Evolutionary conservation across 1,139 yeast genomes (phyloP), one percentile per base, ranked within the genome.

Genomic region (Kodamaea anthophila): DNA sequence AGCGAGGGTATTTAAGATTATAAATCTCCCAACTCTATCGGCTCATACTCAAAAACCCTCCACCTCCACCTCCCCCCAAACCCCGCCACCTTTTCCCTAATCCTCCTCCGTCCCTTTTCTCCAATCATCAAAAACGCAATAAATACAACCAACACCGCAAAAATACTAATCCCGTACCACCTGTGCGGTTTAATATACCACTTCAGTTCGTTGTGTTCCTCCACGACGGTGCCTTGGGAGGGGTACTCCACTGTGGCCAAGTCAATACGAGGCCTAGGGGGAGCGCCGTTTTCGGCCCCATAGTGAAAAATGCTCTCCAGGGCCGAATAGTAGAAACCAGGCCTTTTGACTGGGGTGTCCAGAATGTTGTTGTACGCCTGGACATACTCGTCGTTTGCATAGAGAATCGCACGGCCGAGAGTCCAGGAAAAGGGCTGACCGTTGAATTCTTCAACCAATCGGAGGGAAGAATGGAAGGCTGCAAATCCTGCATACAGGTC

Each of bases 381-480:
- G 9, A 55, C 48, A 33, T 62, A 65, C 38, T 64, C 71, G 37
- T 64, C 71, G 39, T 62, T 65, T 26, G 70, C 62, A 46, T 84
- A 84, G 15, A 85, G 51, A 4, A 84, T 52, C 3, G 93, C 94
- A 31, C 88, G 63, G 2, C 94, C 95, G 27, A 84, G 56, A 1
- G 94, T 83, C 95, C 95, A 85, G 1, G 91, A 74, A 37, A 82
- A 79, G 22, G 78, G 75, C 2, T 73, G 61, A 0, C 84, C 86
- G 23, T 74, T 74, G 28, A 83, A 59, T 31, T 68, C 63, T 37
- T 80, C 83, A 12, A 78, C 76, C 13, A 82, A 62, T 36, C 71
- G 74, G 35, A 84, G 66, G 0, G 82, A 65, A 32, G 71, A 62
- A 47, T 55, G 62, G 6, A 9, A 9, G 9, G 18, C 6, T 9